phyloP scores from a whole-genome alignment of 768 basidiomycete genomes.

The Butyriboletus loyo region DNA sequence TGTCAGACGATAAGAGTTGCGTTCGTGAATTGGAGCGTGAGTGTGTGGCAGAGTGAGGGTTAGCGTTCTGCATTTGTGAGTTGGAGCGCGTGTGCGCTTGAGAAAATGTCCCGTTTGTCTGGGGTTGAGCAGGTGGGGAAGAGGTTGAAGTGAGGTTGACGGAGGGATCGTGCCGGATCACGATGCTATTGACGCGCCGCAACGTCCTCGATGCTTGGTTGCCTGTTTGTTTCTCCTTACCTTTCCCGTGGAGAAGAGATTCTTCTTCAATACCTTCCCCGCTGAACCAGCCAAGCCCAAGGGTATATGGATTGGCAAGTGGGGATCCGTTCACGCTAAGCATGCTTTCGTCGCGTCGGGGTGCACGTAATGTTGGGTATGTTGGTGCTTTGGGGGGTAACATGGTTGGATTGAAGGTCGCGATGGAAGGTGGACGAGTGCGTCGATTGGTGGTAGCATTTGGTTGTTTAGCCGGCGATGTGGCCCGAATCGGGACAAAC shows the following conservation, averaged over 20 bases:
- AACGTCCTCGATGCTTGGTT: conserved; percentile 11
- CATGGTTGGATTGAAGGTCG: conserved; percentile 71
- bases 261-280: conserved; percentile 29
- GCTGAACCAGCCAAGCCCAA: conserved; percentile 60
- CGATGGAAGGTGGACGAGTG: conserved; percentile 52
- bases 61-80: conserved; percentile 44
- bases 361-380: conserved; percentile 54
- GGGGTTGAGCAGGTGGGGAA: conserved; percentile 26
- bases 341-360: conserved; percentile 73
- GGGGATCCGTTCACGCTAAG: conserved; percentile 83
- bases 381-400: conserved; percentile 40
- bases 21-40: conserved; percentile 42
- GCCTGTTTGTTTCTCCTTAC: conserved; percentile 22
- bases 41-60: conserved; percentile 24
- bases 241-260: conserved; percentile 14
- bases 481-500: conserved; percentile 38
- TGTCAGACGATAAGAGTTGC: conserved; percentile 12
- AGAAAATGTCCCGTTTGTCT: conserved; percentile 14
- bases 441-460: conserved; percentile 6
- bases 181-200: conserved; percentile 55
- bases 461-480: conserved; percentile 49
- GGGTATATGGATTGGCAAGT: conserved; percentile 71
- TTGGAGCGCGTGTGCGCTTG: conserved; percentile 43
- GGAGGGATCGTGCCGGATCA: conserved; percentile 58
- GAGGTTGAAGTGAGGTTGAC: conserved; percentile 37